Percentiles rank a stretch among this genome's conserved stretches.
These are phyloP conservation scores for Mucor velutinosus DNA, from an alignment of 371 early-diverging fungal genomes.

Conservation along the genomic window DNA sequence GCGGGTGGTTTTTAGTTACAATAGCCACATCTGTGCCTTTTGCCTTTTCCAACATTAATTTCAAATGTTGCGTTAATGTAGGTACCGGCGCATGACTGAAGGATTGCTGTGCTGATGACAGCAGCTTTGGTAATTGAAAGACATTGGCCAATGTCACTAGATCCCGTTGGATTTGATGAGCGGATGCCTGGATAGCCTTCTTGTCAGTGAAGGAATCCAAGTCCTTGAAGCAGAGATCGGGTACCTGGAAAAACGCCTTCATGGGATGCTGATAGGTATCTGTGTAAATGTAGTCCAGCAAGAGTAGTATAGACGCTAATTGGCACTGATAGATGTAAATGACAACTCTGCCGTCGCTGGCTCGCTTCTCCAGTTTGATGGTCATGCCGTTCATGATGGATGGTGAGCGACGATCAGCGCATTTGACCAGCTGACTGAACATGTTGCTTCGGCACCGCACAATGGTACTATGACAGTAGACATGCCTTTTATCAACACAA, in stretches of 20 bases:
- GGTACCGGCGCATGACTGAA: slow-evolving; percentile 31
- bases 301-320: slow-evolving; percentile 24
- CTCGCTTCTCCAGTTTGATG: slow-evolving; percentile 3
- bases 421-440: slow-evolving; percentile 17
- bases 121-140: slow-evolving; percentile 31
- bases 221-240: slow-evolving; percentile 14
- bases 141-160: slow-evolving; percentile 27
- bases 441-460: slow-evolving; percentile 27
- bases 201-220: neutral
- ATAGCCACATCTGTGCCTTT: slow-evolving; percentile 43
- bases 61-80: slow-evolving; percentile 14
- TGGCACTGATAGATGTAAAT: slow-evolving; percentile 24
- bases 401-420: slow-evolving; percentile 3
- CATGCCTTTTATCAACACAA: slow-evolving; percentile 26
- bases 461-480: slow-evolving; percentile 53
- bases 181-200: neutral
- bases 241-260: slow-evolving; percentile 25
- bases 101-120: slow-evolving; percentile 27
- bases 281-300: slow-evolving; percentile 44
- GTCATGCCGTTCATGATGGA: neutral
- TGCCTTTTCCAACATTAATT: slow-evolving; percentile 7
- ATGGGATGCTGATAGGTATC: slow-evolving; percentile 41
- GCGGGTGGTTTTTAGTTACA: slow-evolving; percentile 27
- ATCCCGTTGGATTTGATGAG: slow-evolving; percentile 28
- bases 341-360: slow-evolving; percentile 1